phyloP scores from a whole-genome alignment of 805 yeast species.

The Candida takata region DNA sequence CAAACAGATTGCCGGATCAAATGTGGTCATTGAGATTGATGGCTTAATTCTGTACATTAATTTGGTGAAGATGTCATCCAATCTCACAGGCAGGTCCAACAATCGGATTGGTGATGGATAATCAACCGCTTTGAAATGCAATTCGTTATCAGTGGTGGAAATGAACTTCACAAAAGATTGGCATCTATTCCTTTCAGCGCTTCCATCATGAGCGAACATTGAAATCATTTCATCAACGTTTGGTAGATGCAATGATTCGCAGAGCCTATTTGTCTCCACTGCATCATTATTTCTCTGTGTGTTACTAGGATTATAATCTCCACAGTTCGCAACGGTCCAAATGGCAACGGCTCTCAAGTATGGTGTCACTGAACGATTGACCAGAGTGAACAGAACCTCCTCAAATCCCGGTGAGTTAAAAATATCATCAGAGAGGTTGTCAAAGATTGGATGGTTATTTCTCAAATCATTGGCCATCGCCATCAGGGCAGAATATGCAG shows the following conservation, averaged over 20 bases:
- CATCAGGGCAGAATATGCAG: slow-evolving; percentile 4
- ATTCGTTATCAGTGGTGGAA: slow-evolving; percentile 17
- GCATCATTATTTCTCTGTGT: slow-evolving; percentile 20
- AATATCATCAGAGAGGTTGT: slow-evolving; percentile 22
- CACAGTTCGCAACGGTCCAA: slow-evolving; percentile 46
- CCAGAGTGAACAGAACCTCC: slow-evolving; percentile 41
- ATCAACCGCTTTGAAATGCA: slow-evolving; percentile 29
- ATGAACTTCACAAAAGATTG: slow-evolving; percentile 13
- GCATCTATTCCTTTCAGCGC: slow-evolving; percentile 24
- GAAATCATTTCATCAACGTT: slow-evolving; percentile 22
- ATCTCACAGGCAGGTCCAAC: slow-evolving; percentile 54
- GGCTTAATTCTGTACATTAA: slow-evolving; percentile 40
- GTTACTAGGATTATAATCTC: slow-evolving; percentile 30
- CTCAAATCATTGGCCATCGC: slow-evolving; percentile 14
- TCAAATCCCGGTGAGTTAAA: slow-evolving; percentile 27
- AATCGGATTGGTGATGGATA: slow-evolving; percentile 64
- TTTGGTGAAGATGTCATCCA: slow-evolving; percentile 63
- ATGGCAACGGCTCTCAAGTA: slow-evolving; percentile 59
- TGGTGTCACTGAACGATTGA: slow-evolving; percentile 52
- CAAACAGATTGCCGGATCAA: slow-evolving; percentile 81
- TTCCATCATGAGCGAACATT: slow-evolving; percentile 5
- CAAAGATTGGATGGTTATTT: slow-evolving; percentile 23
- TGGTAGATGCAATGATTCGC: slow-evolving; percentile 43
- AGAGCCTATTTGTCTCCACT: slow-evolving; percentile 50
- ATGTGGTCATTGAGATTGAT: slow-evolving; percentile 32